Evolutionary conservation across 495 filamentous ascomycete genomes (phyloP).

Genomic region (Lasiosphaeria miniovina): DNA sequence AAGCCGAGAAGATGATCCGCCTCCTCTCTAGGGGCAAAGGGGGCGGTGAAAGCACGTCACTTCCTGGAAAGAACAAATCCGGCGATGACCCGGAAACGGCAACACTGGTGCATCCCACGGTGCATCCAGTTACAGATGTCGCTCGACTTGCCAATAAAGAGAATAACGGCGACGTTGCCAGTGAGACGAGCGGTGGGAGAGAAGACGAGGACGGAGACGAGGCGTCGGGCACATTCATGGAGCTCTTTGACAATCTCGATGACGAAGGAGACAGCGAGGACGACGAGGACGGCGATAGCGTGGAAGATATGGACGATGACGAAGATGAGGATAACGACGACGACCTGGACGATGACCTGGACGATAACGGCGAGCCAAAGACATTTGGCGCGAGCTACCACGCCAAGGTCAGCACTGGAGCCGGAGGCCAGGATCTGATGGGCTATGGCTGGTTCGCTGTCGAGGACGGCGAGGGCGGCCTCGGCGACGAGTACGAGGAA

Average conservation of each 20-base stretch:
- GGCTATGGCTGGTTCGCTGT: neutral
- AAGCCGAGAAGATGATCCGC: conserved; percentile 34
- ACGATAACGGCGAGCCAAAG: neutral
- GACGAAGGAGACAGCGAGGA: conserved; percentile 21
- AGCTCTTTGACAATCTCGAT: conserved; percentile 21
- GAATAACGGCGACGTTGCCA: conserved; percentile 7
- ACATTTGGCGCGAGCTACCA: too few relatives aligned
- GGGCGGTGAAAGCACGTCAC: neutral
- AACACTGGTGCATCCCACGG: neutral
- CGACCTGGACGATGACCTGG: neutral
- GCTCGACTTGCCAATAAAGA: conserved; percentile 10
- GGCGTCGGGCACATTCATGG: conserved; percentile 9
- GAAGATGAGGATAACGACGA: neutral
- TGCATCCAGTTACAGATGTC: neutral
- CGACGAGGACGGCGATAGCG: conserved; percentile 22
- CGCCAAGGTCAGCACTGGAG: too few relatives aligned
- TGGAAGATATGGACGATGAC: conserved; percentile 15
- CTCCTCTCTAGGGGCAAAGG: conserved; percentile 17
- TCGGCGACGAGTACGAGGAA: neutral
- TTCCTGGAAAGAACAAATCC: too few relatives aligned
- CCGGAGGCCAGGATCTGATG: too few relatives aligned
- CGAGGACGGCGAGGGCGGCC: neutral
- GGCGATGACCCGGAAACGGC: neutral
- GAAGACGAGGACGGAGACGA: conserved; percentile 14
- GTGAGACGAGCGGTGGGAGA: conserved; percentile 1